Percentiles rank a stretch among this genome's conserved stretches.
These are phyloP conservation scores for Melanomma pulvis-pyrius DNA, from an alignment of 495 filamentous ascomycete species.

Conservation along the genomic window DNA sequence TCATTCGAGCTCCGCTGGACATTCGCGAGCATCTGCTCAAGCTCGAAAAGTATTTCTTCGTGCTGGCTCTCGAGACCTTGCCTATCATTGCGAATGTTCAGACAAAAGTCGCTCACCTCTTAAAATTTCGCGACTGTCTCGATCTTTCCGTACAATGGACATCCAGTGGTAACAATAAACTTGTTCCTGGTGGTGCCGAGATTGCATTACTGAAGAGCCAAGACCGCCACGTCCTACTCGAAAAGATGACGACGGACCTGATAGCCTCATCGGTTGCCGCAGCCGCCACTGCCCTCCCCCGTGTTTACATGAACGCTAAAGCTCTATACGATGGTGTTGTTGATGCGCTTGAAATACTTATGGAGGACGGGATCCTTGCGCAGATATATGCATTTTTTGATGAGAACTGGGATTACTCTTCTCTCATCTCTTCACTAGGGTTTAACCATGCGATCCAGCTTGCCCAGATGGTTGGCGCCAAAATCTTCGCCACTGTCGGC, in stretches of 20 bases:
- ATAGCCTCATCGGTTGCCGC: background rate
- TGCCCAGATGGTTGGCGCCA: slow-evolving; percentile 10
- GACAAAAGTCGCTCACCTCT: background rate
- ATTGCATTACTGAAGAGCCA: background rate
- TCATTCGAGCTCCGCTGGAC: slow-evolving; percentile 5
- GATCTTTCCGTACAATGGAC: background rate
- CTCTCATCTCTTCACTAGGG: too few species aligned
- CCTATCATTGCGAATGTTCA: background rate
- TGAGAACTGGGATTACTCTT: slow-evolving; percentile 2
- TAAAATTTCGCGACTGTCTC: slow-evolving; percentile 6
- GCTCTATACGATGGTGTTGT: background rate
- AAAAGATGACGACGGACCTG: background rate
- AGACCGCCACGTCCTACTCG: background rate
- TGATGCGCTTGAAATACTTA: background rate
- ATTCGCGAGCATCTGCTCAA: background rate
- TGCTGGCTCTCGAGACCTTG: background rate
- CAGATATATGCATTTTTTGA: slow-evolving; percentile 1
- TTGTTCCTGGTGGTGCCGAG: background rate
- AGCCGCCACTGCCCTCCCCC: background rate
- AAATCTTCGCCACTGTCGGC: slow-evolving; percentile 20
- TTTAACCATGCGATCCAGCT: background rate
- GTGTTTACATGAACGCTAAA: background rate
- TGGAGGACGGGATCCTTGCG: background rate
- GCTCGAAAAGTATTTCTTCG: slow-evolving; percentile 3
- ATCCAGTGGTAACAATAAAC: slow-evolving; percentile 1